Percentiles rank a stretch among this genome's conserved stretches.
Evolutionary conservation across 148 eudicot genomes (phyloP).

Genomic region (Gaultheria prostrata): DNA sequence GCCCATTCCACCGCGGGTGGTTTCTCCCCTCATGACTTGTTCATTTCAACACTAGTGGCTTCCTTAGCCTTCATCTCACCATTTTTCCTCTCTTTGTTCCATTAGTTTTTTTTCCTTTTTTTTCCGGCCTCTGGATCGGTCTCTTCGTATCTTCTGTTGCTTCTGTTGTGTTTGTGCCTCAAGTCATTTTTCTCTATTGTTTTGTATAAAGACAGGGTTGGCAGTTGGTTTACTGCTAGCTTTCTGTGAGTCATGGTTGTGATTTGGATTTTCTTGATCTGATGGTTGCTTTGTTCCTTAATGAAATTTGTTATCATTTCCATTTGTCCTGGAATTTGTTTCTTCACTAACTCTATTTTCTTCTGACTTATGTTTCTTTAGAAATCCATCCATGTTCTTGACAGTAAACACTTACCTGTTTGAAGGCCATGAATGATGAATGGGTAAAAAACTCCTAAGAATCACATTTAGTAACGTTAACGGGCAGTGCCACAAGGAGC

Average conservation of each 20-base stretch:
- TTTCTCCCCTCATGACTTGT: slow-evolving; percentile 11
- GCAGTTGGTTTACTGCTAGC: not conserved
- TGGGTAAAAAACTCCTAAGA: too few relatives aligned
- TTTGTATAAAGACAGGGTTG: not conserved
- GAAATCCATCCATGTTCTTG: too few relatives aligned
- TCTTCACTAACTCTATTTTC: not conserved
- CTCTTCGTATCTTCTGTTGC: not conserved
- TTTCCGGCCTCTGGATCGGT: not conserved
- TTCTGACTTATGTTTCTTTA: too few relatives aligned
- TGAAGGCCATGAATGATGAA: too few relatives aligned
- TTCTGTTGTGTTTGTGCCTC: slow-evolving; percentile 1
- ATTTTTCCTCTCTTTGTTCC: not conserved
- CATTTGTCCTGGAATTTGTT: not conserved
- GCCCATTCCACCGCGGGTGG: not conserved
- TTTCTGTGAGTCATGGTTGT: not conserved
- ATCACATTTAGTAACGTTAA: too few relatives aligned
- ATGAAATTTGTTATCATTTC: not conserved
- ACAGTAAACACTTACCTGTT: too few relatives aligned
- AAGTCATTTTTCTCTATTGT: not conserved
- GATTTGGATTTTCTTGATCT: slow-evolving; percentile 12
- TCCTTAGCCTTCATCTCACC: not conserved
- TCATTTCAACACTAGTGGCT: not conserved
- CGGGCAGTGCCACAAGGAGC: too few relatives aligned
- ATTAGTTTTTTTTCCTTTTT: not conserved
- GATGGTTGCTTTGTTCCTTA: not conserved